Evolutionary conservation across 768 basidiomycete genomes (phyloP), one percentile per base, ranked within the genome.

Genomic region (Tulasnella sp.): DNA sequence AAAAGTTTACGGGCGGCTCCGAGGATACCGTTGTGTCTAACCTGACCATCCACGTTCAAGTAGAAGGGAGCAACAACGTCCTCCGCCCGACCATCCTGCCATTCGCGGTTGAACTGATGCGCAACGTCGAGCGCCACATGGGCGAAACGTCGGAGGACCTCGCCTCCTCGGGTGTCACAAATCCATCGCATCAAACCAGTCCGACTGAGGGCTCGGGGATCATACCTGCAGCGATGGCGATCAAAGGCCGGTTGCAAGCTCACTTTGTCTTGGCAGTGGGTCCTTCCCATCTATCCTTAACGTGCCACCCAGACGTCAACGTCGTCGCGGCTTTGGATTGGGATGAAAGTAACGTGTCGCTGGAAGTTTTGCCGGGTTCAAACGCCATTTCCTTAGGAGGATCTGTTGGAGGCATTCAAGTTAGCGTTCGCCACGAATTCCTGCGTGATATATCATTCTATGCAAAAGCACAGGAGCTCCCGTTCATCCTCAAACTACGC

Each of bases 201-300:
- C 76, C 86, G 41, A 72, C 41, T 6, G 77, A 80, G 1, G 42
- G 77, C 9, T 60, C 81, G 14, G 81, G 82, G 31, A 80, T 83
- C 42, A 79, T 76, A 37, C 34, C 77, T 9, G 41, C 44, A 44
- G 74, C 82, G 83, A 41, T 82, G 86, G 58, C 78, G 12, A 46
- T 74, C 41, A 60, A 76, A 54, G 60, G 74, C 79, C 69, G 60
- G n/a, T 31, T 81, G 50, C 74, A 81, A 78, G 91, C 97, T 83
- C 93, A 90, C 81, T 91, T 98, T 86, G 96, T 95, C 83, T 88
- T 99, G 46, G 94, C 95, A 41, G 97, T 99, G 82, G 96, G 98
- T 84, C 90, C 93, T 84, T 98, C 97, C 0, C 92, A 90, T 78
- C 89, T 99, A 75, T 92, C 94, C 80, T 87, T 99, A 40, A 95